Evolutionary conservation across 1,284 basidiomycete species (phyloP).

Genomic region (Xerocomus amazonicus): DNA sequence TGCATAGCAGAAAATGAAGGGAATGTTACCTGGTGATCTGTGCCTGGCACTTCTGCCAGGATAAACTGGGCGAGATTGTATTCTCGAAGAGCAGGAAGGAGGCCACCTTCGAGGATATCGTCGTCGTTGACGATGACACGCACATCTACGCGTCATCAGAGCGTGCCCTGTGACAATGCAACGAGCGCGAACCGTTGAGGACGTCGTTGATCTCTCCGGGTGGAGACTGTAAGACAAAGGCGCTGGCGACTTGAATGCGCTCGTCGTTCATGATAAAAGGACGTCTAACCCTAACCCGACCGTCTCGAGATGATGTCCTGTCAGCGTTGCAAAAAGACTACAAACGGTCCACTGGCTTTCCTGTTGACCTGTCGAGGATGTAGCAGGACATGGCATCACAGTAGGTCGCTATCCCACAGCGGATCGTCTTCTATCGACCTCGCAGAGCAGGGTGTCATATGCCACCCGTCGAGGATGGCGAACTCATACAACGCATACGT

Average conservation of each 20-base stretch:
- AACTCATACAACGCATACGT: conserved; percentile 23
- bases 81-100: conserved; percentile 71
- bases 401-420: conserved; percentile 17
- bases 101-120: conserved; percentile 69
- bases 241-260: conserved; percentile 67
- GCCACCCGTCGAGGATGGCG: conserved; percentile 23
- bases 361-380: conserved; percentile 26
- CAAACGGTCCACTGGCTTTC: conserved; percentile 25
- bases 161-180: not conserved
- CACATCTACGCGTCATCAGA: conserved; percentile 56
- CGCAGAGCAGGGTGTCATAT: conserved; percentile 25
- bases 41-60: conserved; percentile 69
- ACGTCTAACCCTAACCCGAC: conserved; percentile 27
- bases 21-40: conserved; percentile 61
- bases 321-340: conserved; percentile 24
- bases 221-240: conserved; percentile 84
- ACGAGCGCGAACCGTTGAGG: conserved; percentile 62
- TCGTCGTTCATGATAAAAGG: conserved; percentile 50
- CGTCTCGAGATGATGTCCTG: conserved; percentile 11
- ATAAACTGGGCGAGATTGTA: conserved; percentile 88
- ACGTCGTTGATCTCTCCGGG: conserved; percentile 97
- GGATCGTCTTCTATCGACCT: conserved; percentile 5
- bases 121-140: conserved; percentile 86
- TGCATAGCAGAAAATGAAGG: not conserved
- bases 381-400: conserved; percentile 28